Percentiles rank a stretch among this genome's conserved stretches.
phyloP scores from a whole-genome alignment of 2,329 filamentous ascomycete genomes.

The Paecilomyces sp. region DNA sequence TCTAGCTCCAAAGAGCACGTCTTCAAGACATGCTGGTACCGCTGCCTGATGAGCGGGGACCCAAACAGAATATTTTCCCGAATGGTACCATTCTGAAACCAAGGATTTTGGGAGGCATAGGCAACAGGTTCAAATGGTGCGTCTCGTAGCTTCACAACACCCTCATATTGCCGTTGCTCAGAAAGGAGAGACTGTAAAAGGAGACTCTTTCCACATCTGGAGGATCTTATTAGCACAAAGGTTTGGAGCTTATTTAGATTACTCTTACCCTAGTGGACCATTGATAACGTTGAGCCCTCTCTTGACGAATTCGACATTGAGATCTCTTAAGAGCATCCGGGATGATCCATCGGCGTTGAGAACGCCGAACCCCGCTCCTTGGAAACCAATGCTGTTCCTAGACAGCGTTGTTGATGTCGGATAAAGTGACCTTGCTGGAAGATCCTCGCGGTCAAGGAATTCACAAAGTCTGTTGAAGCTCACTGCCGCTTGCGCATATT shows the following conservation, averaged over 20 bases:
- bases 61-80: constrained; percentile 60
- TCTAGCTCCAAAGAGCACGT: constrained; percentile 53
- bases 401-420: neutral
- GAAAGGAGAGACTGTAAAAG: constrained; percentile 3
- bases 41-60: constrained; percentile 42
- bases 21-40: constrained; percentile 54
- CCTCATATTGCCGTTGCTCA: neutral
- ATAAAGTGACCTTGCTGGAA: neutral
- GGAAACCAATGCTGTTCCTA: neutral
- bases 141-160: neutral
- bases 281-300: constrained; percentile 4
- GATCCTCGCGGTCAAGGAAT: constrained; percentile 2
- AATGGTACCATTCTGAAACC: constrained; percentile 58
- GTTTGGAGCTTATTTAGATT: neutral
- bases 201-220: constrained; percentile 4
- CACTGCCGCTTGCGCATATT: constrained; percentile 9
- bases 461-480: constrained; percentile 5
- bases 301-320: constrained; percentile 1
- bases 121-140: constrained; percentile 8
- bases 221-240: neutral
- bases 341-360: neutral
- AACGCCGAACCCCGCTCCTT: neutral
- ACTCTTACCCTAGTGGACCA: constrained; percentile 4
- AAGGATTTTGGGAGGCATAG: constrained; percentile 54
- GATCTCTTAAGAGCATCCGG: neutral